Conservation (phyloP, 1,139 yeast genomes). For the Hyphopichia wangnamkhiaoensis region DNA sequence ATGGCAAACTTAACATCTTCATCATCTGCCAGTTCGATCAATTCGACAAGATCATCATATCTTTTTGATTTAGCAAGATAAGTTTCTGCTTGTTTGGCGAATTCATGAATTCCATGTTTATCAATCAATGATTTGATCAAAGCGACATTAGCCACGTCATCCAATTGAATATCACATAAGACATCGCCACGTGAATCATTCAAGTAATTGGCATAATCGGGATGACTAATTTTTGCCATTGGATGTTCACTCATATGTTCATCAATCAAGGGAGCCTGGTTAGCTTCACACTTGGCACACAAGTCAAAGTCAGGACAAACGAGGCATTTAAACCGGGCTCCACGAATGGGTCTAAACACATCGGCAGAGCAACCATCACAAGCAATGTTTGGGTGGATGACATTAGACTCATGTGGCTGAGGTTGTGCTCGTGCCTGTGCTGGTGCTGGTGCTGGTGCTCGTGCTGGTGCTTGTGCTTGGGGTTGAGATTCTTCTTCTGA, state of each 20-base stretch:
- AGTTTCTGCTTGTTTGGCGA: neutral
- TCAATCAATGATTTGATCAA: neutral
- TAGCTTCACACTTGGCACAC: conserved; percentile 51
- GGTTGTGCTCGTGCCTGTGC: neutral
- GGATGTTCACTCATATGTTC: conserved; percentile 32
- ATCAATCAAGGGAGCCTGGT: conserved; percentile 17
- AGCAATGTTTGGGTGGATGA: conserved; percentile 22
- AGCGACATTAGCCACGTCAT: neutral
- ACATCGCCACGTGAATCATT: too few relatives aligned
- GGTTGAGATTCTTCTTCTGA: neutral
- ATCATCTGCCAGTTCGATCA: conserved; percentile 17
- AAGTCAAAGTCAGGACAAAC: conserved; percentile 59
- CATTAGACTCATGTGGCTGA: neutral
- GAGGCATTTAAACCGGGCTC: conserved; percentile 55
- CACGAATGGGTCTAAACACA: conserved; percentile 37
- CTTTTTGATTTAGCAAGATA: conserved; percentile 25
- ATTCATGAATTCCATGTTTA: conserved; percentile 8
- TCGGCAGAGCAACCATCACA: conserved; percentile 47
- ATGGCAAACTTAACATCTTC: conserved; percentile 24
- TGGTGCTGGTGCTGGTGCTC: neutral
- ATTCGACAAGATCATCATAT: conserved; percentile 22
- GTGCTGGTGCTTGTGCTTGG: neutral
- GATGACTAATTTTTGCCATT: conserved; percentile 28
- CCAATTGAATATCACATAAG: too few relatives aligned
- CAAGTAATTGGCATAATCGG: conserved; percentile 13